Percentiles rank a stretch among this genome's conserved stretches.
Conservation (phyloP, 495 filamentous ascomycete genomes). For the Penicillium paradoxum region DNA sequence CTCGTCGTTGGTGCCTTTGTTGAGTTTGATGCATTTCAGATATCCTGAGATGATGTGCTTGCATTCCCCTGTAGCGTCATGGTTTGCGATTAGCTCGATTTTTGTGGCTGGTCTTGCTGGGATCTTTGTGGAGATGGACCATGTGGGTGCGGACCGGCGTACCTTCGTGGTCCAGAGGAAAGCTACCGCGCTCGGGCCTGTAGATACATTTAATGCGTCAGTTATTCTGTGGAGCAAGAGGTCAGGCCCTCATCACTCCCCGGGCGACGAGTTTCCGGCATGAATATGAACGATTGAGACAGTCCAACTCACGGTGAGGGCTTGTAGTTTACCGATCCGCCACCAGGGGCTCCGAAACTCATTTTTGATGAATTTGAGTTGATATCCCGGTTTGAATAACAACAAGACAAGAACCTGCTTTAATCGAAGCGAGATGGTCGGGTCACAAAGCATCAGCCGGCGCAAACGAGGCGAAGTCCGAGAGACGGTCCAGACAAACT, state of each 20-base stretch:
- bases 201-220: neutral
- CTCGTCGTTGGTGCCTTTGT: conserved; percentile 75
- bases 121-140: neutral
- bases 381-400: neutral
- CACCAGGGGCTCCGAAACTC: conserved; percentile 76
- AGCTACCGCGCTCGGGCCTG: conserved; percentile 91
- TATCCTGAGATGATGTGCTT: conserved; percentile 80
- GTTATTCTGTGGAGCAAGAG: neutral
- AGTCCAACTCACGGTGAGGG: conserved; percentile 66
- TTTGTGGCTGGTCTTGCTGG: neutral
- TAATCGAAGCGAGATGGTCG: neutral
- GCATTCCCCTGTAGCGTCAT: conserved; percentile 73
- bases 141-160: conserved; percentile 7
- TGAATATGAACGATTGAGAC: neutral
- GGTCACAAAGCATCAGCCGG: neutral
- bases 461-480: neutral
- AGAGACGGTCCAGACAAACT: conserved; percentile 37
- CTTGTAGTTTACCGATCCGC: conserved; percentile 61
- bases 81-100: neutral
- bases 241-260: neutral
- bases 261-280: neutral
- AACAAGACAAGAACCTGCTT: neutral
- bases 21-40: conserved; percentile 75
- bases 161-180: conserved; percentile 95
- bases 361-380: conserved; percentile 20